Conservation (phyloP, 192 early-diverging fungal genomes). For the Backusella luteola region DNA sequence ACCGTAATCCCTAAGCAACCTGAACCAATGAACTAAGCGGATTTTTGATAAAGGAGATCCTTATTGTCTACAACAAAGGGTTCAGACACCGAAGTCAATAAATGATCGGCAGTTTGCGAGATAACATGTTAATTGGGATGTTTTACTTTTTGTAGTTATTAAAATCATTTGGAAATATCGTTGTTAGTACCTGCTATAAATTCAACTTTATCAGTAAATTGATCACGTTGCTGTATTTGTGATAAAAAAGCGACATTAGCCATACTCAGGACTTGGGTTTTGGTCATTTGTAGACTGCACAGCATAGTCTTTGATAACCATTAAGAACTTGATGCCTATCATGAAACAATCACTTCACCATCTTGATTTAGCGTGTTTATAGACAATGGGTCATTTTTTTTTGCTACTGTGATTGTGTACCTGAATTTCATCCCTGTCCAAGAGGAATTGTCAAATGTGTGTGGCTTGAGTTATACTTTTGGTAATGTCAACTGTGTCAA, state of each 20-base stretch:
- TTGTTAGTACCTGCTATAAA: slow-evolving; percentile 50
- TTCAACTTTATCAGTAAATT: slow-evolving; percentile 59
- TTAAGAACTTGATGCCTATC: slow-evolving; percentile 76
- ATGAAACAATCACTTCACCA: slow-evolving; percentile 73
- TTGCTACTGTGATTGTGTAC: slow-evolving; percentile 16
- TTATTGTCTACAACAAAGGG: slow-evolving; percentile 2
- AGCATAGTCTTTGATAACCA: slow-evolving; percentile 56
- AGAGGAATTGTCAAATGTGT: background rate
- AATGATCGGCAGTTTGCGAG: slow-evolving; percentile 26
- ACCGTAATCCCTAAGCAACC: slow-evolving; percentile 78
- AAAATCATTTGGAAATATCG: slow-evolving; percentile 62
- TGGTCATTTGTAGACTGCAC: slow-evolving; percentile 62
- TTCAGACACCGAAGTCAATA: background rate
- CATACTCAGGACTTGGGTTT: slow-evolving; percentile 73
- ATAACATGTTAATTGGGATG: slow-evolving; percentile 19
- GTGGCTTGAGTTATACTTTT: background rate
- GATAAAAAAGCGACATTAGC: slow-evolving; percentile 46
- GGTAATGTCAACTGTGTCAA: background rate
- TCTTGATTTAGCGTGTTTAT: slow-evolving; percentile 75
- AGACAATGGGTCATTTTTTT: slow-evolving; percentile 28
- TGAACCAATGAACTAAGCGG: slow-evolving; percentile 84
- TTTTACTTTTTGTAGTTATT: slow-evolving; percentile 4
- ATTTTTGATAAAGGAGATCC: slow-evolving; percentile 51
- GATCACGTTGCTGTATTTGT: slow-evolving; percentile 62
- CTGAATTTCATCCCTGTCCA: background rate